Conservation (phyloP, 495 filamentous ascomycete species). For the Penicillium egyptiacum region DNA sequence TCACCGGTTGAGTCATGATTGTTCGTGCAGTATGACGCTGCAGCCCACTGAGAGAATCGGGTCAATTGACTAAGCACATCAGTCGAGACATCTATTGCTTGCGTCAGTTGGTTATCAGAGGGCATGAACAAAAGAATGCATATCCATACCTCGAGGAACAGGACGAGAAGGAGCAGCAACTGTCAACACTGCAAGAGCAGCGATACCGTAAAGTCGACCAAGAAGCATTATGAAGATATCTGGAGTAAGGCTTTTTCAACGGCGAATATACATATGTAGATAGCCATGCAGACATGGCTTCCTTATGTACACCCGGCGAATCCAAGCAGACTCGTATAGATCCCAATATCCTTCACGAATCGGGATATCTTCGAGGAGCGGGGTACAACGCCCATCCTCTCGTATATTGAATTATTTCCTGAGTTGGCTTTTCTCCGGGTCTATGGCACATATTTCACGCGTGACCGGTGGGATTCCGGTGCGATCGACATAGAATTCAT, state of each 20-base stretch:
- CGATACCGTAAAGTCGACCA: slow-evolving; percentile 12
- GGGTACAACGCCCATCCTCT: not conserved
- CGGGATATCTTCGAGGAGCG: not conserved
- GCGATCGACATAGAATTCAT: slow-evolving; percentile 23
- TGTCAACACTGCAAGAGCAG: slow-evolving; percentile 24
- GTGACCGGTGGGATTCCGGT: slow-evolving; percentile 24
- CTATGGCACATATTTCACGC: slow-evolving; percentile 6
- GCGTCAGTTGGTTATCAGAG: slow-evolving; percentile 4
- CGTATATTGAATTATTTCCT: not conserved
- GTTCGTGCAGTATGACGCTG: slow-evolving; percentile 65
- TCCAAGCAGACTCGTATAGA: not conserved
- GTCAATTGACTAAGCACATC: slow-evolving; percentile 44
- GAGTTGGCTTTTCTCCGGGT: slow-evolving; percentile 5
- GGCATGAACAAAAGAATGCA: not conserved
- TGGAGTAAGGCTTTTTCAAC: not conserved
- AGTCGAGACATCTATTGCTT: slow-evolving; percentile 31
- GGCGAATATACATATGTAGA: not conserved
- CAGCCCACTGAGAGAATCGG: slow-evolving; percentile 69
- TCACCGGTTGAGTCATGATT: slow-evolving; percentile 47
- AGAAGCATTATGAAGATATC: slow-evolving; percentile 9
- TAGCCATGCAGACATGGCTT: not conserved
- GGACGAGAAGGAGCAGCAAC: slow-evolving; percentile 29
- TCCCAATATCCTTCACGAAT: not conserved
- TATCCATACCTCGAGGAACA: slow-evolving; percentile 30
- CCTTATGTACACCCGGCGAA: slow-evolving; percentile 5